Base-by-base conservation (phyloP, 768 basidiomycete genomes). In the Lactarius tabidus region DNA sequence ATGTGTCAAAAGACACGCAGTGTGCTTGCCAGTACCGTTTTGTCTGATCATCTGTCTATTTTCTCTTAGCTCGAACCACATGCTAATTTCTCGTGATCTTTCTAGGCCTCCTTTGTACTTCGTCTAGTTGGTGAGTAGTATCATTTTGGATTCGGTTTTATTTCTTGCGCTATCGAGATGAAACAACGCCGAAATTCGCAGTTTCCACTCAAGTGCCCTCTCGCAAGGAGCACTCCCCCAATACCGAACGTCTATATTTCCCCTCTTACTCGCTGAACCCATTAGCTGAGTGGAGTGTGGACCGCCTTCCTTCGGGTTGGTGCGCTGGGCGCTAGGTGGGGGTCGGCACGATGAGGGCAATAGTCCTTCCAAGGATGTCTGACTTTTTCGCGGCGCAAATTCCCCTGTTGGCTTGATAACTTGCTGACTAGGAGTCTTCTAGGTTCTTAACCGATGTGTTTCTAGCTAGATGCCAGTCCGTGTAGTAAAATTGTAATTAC, bases 1-100 rank as follows among this genome's bases (percentile, higher is more conserved):
- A 78, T 75, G 84, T 82, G 81, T 77, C 79, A 77, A 78, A 80
- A 78, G 59, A 77, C 77, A 76, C 77, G 80, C 73, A 88, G 86
- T 83, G 87, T 83, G 88, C 88, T 90, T 89, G 89, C 89, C 89
- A 90, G 89, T 88, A 87, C 87, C 88, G 82, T 86, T 90, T 87
- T 74, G 84, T 87, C 89, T 90, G 89, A 91, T 73, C 67, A 63
- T 67, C 64, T 56, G 15, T 43, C 31, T 38, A 28, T 57, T 62
- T 58, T 20, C 29, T 59, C 15, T 51, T 2, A 59, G 41, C 10
- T 54, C 31, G n/a, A 17, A 45, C 15, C n/a, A 15, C 43, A 15
- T 36, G 18, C 38, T 51, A 15, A 45, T 41, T 14, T n/a, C 45
- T 55, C 33, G 53, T 17, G 48, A 35, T 51, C 18, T 20, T 35